Percentiles rank a stretch among this genome's conserved stretches.
Conservation (phyloP, 768 basidiomycete genomes). For the Suillus variegatus region DNA sequence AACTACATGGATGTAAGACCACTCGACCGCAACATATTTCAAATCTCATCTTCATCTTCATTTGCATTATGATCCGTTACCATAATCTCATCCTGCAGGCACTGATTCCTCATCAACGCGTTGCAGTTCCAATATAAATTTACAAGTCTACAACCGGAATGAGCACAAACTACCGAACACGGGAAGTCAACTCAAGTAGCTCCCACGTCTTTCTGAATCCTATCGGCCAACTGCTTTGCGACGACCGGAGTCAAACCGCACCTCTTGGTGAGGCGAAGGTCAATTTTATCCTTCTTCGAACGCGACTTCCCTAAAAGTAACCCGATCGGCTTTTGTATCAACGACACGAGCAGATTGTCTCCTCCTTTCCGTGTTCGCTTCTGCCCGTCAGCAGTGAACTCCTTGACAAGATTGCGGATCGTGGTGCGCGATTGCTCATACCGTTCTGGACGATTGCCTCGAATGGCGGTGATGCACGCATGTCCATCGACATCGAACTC, state of each 20-base stretch:
- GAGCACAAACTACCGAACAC: not conserved
- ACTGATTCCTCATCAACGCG: too few relatives aligned
- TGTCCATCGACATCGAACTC: conserved; percentile 33
- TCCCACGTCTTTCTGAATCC: not conserved
- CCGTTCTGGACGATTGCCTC: conserved; percentile 10
- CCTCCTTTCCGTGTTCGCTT: conserved; percentile 24
- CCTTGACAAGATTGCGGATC: conserved; percentile 20
- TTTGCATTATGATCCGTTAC: too few relatives aligned
- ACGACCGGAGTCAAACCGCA: conserved; percentile 27
- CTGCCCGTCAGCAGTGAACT: conserved; percentile 26
- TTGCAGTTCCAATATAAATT: too few relatives aligned
- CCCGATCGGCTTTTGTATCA: conserved; percentile 11
- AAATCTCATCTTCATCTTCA: too few relatives aligned
- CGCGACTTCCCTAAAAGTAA: conserved; percentile 21
- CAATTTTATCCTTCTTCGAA: conserved; percentile 21
- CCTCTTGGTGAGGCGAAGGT: conserved; percentile 26
- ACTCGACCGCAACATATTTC: too few relatives aligned
- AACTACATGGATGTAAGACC: too few relatives aligned
- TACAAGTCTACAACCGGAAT: not conserved
- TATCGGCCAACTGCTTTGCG: conserved; percentile 19
- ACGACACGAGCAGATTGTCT: not conserved
- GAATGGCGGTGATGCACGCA: conserved; percentile 41
- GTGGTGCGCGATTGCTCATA: conserved; percentile 32
- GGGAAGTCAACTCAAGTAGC: not conserved
- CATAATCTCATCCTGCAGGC: too few relatives aligned